Conservation (phyloP, 176 grass and related monocot genomes). For the Triticum monococcum region DNA sequence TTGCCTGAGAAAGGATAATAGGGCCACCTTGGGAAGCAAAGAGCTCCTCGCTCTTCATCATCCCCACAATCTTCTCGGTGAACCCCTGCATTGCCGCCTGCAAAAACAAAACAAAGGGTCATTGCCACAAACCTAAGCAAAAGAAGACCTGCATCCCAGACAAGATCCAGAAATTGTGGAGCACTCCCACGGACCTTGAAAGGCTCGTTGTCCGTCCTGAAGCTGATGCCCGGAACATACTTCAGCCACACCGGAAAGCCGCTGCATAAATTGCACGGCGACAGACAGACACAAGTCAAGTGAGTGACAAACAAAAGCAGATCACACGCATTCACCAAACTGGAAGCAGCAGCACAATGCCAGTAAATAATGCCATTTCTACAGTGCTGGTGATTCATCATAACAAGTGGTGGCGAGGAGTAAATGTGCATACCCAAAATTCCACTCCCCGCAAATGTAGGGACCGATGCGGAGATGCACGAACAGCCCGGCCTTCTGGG, state of each 20-base stretch:
- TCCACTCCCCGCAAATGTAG: conserved; percentile 99
- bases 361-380: conserved; percentile 9
- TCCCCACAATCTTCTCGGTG: conserved; percentile 82
- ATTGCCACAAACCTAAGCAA: conserved; percentile 9
- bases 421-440: conserved; percentile 67
- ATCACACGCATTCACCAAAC: conserved; percentile 18
- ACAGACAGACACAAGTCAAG: not conserved
- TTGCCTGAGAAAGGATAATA: conserved; percentile 96
- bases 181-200: conserved; percentile 71
- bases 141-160: not conserved
- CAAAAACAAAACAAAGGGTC: not conserved
- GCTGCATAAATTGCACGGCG: conserved; percentile 42
- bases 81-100: conserved; percentile 98
- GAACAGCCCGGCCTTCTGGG: conserved; percentile 79
- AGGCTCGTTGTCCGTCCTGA: conserved; percentile 95
- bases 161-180: conserved; percentile 29
- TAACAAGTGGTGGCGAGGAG: not conserved
- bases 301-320: not conserved
- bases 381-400: not conserved
- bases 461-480: conserved; percentile 97
- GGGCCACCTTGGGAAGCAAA: conserved; percentile 98
- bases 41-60: conserved; percentile 89
- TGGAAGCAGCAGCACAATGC: not conserved
- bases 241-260: conserved; percentile 99
- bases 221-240: conserved; percentile 98